A percentile compares a stretch with the other conserved stretches of the same genome.
Evolutionary conservation across 306 rosid genomes (phyloP).

Genomic region (Vicia faba): DNA sequence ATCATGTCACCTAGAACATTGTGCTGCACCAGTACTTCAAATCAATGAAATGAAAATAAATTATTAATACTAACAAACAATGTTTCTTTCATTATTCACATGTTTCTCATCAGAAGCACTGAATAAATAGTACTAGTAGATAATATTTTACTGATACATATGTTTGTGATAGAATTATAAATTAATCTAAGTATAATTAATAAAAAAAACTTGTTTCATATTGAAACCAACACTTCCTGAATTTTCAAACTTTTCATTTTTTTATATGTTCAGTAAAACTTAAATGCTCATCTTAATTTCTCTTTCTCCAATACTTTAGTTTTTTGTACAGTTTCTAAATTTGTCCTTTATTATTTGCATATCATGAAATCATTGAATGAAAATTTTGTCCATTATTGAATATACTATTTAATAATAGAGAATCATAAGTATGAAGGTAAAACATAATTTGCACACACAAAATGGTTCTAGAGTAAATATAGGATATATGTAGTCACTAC

Average conservation of each 20-base stretch:
- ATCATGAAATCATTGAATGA: neutral
- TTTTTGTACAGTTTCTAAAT: neutral
- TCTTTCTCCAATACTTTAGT: neutral
- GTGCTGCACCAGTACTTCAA: constrained; percentile 35
- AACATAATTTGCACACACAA: neutral
- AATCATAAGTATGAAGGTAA: too few species aligned
- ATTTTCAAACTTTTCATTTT: neutral
- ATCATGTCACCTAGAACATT: constrained; percentile 41
- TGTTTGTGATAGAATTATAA: neutral
- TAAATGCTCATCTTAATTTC: neutral
- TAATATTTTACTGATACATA: neutral
- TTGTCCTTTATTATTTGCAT: neutral
- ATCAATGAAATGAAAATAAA: constrained; percentile 2
- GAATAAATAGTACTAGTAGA: neutral
- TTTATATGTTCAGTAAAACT: neutral
- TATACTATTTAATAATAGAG: too few species aligned
- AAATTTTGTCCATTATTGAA: neutral
- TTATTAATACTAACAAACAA: constrained; percentile 17
- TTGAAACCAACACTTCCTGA: too few species aligned
- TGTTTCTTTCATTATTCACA: constrained; percentile 41
- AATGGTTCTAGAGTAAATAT: too few species aligned
- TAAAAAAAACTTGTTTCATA: too few species aligned
- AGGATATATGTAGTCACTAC: too few species aligned
- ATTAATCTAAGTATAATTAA: neutral
- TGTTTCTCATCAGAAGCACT: constrained; percentile 19